Base-by-base conservation (phyloP, 352 stramenopile genomes). In the Pythium pyrilobum region DNA sequence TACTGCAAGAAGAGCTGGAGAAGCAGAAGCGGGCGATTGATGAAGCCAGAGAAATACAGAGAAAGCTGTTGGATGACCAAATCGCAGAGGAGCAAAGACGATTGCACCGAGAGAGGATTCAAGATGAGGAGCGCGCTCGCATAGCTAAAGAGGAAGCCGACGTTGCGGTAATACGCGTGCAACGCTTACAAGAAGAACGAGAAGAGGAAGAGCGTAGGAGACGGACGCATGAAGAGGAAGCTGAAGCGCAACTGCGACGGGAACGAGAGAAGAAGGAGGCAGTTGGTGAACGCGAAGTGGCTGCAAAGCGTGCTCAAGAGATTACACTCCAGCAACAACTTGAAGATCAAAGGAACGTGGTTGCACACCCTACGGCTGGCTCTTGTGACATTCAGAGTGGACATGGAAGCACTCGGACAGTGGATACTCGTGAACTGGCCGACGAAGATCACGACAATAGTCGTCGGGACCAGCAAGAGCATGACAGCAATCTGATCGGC, bases 11-110 rank as follows among this genome's bases (percentile, higher is more conserved):
- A 11, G 65, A 80, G 16, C 37, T 81, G 6, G 53, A 60, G 4
- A 40, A 53, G n/a, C 64, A 81, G 27, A 64, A 69, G 18, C 62
- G 65, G 40, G 66, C 52, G 3, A 21, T 74, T 9, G 52, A 80
- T 46, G 69, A 72, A 16, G 52, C 65, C 10, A 33, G 42, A 11
- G 62, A 75, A 5, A 13, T 63, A 15, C 64, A 85, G 20, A 69
- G 49, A 54, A 56, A 25, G 15, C 69, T 32, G 21, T n/a, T 66
- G 1, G 59, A 58, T 23, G 59, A 66, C 1, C 59, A 66, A 38
- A 58, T 66, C 7, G 59, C 52, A 8, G 34, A 32, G 9, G 59
- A 66, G 23, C 59, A 62, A 52, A 27, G 16, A 15, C 45, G 59
- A 33, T 31, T 66, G 21, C 51, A 54, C 31, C 27, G 61, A 18